Evolutionary conservation across 768 basidiomycete species (phyloP).

Genomic region (Tubosaeta brunneosetosa): DNA sequence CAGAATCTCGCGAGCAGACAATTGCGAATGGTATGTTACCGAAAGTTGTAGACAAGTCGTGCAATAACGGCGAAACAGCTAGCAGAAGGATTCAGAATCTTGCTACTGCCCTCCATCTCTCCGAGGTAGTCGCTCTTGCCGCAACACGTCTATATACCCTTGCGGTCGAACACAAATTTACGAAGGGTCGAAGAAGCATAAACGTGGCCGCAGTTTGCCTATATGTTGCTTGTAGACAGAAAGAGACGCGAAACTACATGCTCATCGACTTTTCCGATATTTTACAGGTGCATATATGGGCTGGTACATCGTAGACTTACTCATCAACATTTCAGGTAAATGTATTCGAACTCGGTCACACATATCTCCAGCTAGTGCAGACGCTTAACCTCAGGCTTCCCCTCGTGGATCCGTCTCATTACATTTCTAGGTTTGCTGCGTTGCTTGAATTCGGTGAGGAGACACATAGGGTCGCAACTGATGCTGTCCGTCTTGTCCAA

Average conservation of each 20-base stretch:
- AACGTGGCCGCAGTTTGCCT: conserved; percentile 96
- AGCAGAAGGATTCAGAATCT: conserved; percentile 80
- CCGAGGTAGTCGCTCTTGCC: conserved; percentile 72
- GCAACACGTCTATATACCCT: conserved; percentile 89
- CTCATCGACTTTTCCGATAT: conserved; percentile 98
- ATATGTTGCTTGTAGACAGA: conserved; percentile 89
- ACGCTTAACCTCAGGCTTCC: conserved; percentile 81
- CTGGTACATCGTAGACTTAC: not conserved
- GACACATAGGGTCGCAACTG: conserved; percentile 84
- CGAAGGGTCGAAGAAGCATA: conserved; percentile 84
- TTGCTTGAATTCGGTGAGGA: conserved; percentile 96
- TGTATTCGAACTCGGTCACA: conserved; percentile 94
- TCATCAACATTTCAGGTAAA: conserved; percentile 61
- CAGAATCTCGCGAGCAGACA: conserved; percentile 85
- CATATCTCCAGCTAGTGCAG: conserved; percentile 91
- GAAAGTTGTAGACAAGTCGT: not conserved
- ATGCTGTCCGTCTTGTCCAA: conserved; percentile 89
- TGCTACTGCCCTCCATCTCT: conserved; percentile 69
- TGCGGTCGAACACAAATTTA: conserved; percentile 92
- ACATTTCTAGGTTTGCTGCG: conserved; percentile 91
- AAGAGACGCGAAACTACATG: conserved; percentile 91
- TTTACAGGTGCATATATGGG: conserved; percentile 55
- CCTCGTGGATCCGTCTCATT: conserved; percentile 92
- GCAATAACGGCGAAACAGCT: conserved; percentile 41
- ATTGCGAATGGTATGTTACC: conserved; percentile 72